phyloP scores from a whole-genome alignment of 2,329 filamentous ascomycete species.

The Dendryphion nanum region DNA sequence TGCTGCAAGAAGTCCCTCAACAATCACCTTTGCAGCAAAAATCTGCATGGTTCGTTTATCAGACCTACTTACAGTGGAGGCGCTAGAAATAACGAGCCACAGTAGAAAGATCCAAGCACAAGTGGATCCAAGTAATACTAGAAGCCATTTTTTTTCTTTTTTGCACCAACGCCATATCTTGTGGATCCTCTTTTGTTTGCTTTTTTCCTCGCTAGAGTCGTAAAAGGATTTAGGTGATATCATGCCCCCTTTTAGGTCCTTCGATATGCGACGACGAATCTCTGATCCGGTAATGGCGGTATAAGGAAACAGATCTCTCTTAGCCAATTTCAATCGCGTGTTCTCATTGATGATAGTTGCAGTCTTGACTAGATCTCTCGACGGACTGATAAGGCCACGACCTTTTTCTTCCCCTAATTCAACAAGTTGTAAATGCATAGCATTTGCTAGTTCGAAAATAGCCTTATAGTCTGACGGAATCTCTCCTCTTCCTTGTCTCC shows the following conservation, averaged over 20 bases:
- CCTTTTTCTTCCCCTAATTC: neutral
- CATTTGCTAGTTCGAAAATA: slow-evolving; percentile 17
- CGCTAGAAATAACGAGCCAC: slow-evolving; percentile 1
- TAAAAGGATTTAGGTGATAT: neutral
- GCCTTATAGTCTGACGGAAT: slow-evolving; percentile 19
- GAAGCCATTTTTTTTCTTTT: neutral
- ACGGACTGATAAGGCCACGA: no score
- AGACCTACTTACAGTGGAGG: neutral
- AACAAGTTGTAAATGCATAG: slow-evolving; percentile 13
- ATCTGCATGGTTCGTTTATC: neutral
- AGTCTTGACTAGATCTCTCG: no score
- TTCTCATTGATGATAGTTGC: no score
- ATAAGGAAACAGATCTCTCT: no score
- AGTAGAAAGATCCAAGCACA: no score
- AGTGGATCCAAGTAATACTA: no score
- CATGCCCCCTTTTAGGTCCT: neutral
- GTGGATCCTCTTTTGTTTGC: no score
- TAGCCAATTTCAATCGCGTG: no score
- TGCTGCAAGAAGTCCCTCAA: neutral
- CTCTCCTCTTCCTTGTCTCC: slow-evolving; percentile 2
- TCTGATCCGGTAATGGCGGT: neutral
- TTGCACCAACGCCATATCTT: neutral
- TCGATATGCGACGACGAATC: neutral
- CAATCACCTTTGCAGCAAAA: neutral
- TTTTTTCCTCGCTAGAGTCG: neutral